Evolutionary conservation across 192 early-diverging fungal genomes (phyloP).

Genomic region (Lobosporangium transversale): DNA sequence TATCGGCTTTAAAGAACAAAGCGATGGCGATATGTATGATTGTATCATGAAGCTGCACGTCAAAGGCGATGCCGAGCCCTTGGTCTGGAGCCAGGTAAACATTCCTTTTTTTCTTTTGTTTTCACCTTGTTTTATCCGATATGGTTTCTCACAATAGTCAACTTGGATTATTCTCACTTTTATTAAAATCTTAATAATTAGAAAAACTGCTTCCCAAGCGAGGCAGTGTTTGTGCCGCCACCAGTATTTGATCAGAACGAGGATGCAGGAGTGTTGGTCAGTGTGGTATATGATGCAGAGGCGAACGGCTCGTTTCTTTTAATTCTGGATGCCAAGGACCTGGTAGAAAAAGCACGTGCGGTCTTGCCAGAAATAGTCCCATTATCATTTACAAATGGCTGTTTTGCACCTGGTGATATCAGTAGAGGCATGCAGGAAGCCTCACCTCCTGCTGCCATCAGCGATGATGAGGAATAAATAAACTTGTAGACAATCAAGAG

Average conservation of each 20-base stretch:
- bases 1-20: conserved; percentile 51
- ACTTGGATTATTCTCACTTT: no score
- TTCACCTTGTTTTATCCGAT: no score
- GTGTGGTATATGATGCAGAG: conserved; percentile 76
- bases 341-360: conserved; percentile 72
- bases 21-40: conserved; percentile 60
- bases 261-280: conserved; percentile 81
- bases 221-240: conserved; percentile 81
- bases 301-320: conserved; percentile 73
- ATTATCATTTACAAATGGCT: conserved; percentile 76
- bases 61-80: conserved; percentile 49
- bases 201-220: conserved; percentile 79
- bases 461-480: conserved; percentile 20
- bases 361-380: conserved; percentile 74
- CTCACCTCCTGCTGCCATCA: not conserved
- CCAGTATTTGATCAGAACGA: conserved; percentile 61
- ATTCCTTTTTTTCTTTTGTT: no score
- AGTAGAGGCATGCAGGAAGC: conserved; percentile 46
- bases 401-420: conserved; percentile 52
- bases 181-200: conserved; percentile 36
- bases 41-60: conserved; percentile 66
- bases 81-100: conserved; percentile 42
- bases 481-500: no score
- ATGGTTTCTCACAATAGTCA: no score
- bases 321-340: conserved; percentile 75